Percentiles rank a stretch among this genome's conserved stretches.
These are phyloP conservation scores for Glomus cerebriforme DNA, from an alignment of 192 early-diverging fungal species.

Conservation along the genomic window DNA sequence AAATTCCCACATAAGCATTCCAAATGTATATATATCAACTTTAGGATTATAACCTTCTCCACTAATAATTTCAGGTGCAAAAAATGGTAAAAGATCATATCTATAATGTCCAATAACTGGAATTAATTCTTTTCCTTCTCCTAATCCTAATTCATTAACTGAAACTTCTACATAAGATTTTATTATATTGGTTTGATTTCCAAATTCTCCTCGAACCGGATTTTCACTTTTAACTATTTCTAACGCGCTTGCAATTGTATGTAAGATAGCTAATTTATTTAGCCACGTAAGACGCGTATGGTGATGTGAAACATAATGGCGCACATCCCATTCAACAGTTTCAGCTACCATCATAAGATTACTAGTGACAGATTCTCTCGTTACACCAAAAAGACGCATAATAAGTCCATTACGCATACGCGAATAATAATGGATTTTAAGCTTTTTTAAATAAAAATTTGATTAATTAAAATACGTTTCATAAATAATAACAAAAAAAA, in stretches of 20 bases:
- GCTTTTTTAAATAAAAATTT: neutral
- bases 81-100: constrained; percentile 18
- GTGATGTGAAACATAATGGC: constrained; percentile 32
- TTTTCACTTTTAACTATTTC: neutral
- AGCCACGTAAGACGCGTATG: constrained; percentile 16
- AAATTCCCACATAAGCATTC: constrained; percentile 32
- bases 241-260: neutral
- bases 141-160: constrained; percentile 24
- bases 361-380: neutral
- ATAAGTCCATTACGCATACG: constrained; percentile 17
- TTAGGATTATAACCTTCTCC: neutral
- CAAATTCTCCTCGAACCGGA: neutral
- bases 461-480: neutral
- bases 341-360: constrained; percentile 29
- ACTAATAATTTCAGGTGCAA: constrained; percentile 25
- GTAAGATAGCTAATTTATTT: constrained; percentile 18
- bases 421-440: constrained; percentile 18
- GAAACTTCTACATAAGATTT: constrained; percentile 31
- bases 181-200: neutral
- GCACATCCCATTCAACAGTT: constrained; percentile 29
- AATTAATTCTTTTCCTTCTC: constrained; percentile 3
- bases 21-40: constrained; percentile 27
- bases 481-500: neutral
- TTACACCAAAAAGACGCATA: constrained; percentile 22
- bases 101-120: constrained; percentile 29